These are phyloP conservation scores for Dendryphion nanum DNA, from an alignment of 2,329 filamentous ascomycete genomes.

Conservation along the genomic window DNA sequence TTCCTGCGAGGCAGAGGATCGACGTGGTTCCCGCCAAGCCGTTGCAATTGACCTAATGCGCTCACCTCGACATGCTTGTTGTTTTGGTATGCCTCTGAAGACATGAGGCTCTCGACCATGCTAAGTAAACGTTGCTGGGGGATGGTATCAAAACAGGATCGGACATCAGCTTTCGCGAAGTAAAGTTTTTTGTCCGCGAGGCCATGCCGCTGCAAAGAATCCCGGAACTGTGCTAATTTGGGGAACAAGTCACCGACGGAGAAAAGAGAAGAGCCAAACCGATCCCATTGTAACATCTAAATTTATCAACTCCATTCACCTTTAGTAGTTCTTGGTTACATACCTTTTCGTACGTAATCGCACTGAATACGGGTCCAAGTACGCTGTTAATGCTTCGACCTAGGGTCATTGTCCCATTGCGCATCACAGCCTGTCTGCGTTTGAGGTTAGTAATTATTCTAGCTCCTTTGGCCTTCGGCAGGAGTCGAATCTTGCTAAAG, in stretches of 20 bases:
- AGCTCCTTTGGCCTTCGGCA: conserved; percentile 76
- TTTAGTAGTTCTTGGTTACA: conserved; percentile 3
- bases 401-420: conserved; percentile 55
- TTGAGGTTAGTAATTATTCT: conserved; percentile 86
- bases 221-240: conserved; percentile 69
- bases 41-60: conserved; percentile 40
- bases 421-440: conserved; percentile 56
- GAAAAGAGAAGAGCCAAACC: conserved; percentile 76
- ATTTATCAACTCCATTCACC: conserved; percentile 2
- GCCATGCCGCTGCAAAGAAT: conserved; percentile 40
- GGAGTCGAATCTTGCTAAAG: conserved; percentile 73
- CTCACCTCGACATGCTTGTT: conserved; percentile 73
- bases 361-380: conserved; percentile 70
- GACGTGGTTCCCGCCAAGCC: conserved; percentile 25
- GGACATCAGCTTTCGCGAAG: conserved; percentile 91
- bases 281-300: conserved; percentile 45
- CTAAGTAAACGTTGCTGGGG: conserved; percentile 73
- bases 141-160: conserved; percentile 92
- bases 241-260: conserved; percentile 78
- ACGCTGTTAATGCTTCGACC: conserved; percentile 68
- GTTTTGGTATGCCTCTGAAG: conserved; percentile 65
- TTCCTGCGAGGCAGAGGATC: conserved; percentile 35
- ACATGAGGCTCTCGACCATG: conserved; percentile 60
- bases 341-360: conserved; percentile 78
- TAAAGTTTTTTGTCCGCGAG: conserved; percentile 56